Conservation (phyloP, 164 flowering plant species). For the Vitis cinerea region DNA sequence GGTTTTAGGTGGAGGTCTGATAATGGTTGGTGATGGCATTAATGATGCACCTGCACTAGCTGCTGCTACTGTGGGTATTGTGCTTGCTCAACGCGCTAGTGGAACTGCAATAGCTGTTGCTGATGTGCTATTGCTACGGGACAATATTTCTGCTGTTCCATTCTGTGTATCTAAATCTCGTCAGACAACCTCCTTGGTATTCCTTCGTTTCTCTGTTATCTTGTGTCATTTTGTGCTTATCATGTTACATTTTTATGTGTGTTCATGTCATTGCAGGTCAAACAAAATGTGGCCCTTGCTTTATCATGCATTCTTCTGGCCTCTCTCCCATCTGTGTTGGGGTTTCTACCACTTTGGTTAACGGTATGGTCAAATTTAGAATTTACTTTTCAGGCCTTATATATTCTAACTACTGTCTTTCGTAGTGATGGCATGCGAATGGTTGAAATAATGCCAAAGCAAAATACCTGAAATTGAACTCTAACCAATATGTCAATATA, state of each 20-base stretch:
- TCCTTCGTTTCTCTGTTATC: not conserved
- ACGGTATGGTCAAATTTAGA: constrained; percentile 57
- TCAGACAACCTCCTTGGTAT: constrained; percentile 94
- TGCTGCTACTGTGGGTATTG: constrained; percentile 95
- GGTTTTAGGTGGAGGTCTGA: constrained; percentile 76
- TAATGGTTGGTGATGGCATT: constrained; percentile 99
- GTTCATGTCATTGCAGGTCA: constrained; percentile 53
- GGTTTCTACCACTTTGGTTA: constrained; percentile 92
- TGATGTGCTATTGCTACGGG: constrained; percentile 86
- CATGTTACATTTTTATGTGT: constrained; percentile 2
- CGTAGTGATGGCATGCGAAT: no score
- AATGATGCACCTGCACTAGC: constrained; percentile 99
- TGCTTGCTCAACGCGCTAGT: constrained; percentile 97
- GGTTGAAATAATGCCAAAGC: no score
- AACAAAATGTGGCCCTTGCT: constrained; percentile 94
- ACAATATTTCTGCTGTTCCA: constrained; percentile 87
- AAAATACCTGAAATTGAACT: no score
- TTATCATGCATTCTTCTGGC: constrained; percentile 76
- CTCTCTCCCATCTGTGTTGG: constrained; percentile 92
- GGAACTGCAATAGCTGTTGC: constrained; percentile 98
- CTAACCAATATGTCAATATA: no score
- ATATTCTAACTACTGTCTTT: no score
- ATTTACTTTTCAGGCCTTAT: not conserved
- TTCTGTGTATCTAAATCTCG: constrained; percentile 90
- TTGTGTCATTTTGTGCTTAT: not conserved